Evolutionary conservation across 1,284 basidiomycete species (phyloP), one percentile per base, ranked within the genome.

Genomic region (Kwoniella shivajii): DNA sequence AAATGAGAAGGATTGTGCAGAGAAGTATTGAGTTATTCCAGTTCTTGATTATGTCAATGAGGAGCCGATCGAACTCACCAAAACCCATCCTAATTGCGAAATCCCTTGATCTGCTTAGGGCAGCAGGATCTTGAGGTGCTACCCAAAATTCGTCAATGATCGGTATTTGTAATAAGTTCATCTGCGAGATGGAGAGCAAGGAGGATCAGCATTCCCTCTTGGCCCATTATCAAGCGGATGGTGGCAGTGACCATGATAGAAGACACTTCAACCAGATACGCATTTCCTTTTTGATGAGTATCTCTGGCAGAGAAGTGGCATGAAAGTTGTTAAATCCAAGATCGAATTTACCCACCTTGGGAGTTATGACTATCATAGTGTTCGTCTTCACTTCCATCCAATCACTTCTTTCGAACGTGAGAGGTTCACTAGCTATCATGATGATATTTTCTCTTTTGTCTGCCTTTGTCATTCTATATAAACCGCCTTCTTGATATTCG

Each of bases 321-420:
- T 39, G 3, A 14, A 39, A 3, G 9, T 9, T 39, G 18, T 33
- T 10, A 2, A 38, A 30, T 16, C 14, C n/a, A 33, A 16, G 33
- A 7, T 39, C 14, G 20, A 24, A 20, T 36, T 24, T 44, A 60
- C 74, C 54, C 61, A 92, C 90, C 81, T 90, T 91, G 34, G 89
- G 87, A 0, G 91, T 93, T 60, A 93, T 88, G 63, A 95, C 83
- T 24, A 92, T 86, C 86, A 96, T 88, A 63, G 90, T 89, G 74
- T 97, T 96, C 10, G 92, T 94, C 73, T 87, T 88, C 68, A 97
- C 92, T 77, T 96, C 92, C 90, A 95, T 94, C 76, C 76, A 80
- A 56, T 79, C 79, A 22, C 78, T 75, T 66, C 81, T 42, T 67
- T 98, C 94, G 67, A 95, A 96, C 0, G 93, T 96, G 45, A 96